Conservation (phyloP, 257 asterid genomes). For the Orobanche coerulescens region DNA sequence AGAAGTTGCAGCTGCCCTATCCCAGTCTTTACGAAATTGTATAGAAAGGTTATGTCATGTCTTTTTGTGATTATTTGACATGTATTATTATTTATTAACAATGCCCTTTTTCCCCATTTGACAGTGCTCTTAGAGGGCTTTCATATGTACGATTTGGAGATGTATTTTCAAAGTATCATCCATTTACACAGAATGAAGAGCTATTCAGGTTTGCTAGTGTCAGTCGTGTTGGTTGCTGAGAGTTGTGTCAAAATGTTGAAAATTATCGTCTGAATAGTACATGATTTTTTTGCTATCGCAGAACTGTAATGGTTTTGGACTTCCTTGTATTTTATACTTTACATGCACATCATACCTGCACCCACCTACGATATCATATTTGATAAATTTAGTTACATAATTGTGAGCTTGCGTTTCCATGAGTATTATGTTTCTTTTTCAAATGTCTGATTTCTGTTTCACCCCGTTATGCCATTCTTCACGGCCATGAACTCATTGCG, state of each 20-base stretch:
- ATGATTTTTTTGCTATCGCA: background rate
- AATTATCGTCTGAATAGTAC: background rate
- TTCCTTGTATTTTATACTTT: conserved; percentile 1
- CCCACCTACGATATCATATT: conserved; percentile 17
- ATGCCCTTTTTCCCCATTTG: conserved; percentile 26
- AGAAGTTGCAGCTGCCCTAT: conserved; percentile 89
- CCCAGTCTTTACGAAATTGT: conserved; percentile 91
- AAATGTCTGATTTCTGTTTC: conserved; percentile 9
- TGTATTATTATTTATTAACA: conserved; percentile 22
- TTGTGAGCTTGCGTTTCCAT: conserved; percentile 8
- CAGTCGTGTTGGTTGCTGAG: conserved; percentile 11
- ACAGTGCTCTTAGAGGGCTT: conserved; percentile 78
- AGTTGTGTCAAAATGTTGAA: conserved; percentile 9
- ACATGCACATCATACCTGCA: background rate
- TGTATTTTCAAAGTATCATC: conserved; percentile 77
- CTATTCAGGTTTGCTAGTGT: conserved; percentile 57
- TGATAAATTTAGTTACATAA: background rate
- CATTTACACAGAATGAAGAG: conserved; percentile 76
- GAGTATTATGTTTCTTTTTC: background rate
- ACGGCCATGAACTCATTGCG: conserved; percentile 7
- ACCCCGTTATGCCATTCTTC: conserved; percentile 8
- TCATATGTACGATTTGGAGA: conserved; percentile 90
- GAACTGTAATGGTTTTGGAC: background rate
- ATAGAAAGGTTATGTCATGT: conserved; percentile 59
- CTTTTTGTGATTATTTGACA: conserved; percentile 25